Base-by-base conservation (phyloP, 768 basidiomycete species). In the Mycena haematopus region DNA sequence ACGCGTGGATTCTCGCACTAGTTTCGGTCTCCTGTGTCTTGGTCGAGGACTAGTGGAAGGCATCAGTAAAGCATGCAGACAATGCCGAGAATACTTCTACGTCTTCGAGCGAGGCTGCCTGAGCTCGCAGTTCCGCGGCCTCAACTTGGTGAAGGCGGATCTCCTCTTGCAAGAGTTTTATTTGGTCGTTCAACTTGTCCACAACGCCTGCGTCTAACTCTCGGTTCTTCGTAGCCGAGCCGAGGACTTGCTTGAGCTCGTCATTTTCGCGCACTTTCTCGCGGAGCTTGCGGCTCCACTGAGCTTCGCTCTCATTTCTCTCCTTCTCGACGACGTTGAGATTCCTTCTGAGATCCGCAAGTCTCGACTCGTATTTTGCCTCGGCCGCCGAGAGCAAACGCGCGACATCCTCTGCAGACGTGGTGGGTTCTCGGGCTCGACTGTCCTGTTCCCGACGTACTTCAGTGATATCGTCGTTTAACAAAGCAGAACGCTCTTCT, bases 231-330 rank as follows among this genome's bases (percentile, higher is more conserved):
- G 84, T 82, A 29, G 84, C 81, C 13, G 80, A 80, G 21, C 84
- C 86, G 40, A 95, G 71, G 44, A 81, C 70, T 42, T 77, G 78
- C 70, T 89, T 86, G 63, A 95, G 70, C 52, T 86, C 84, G 60
- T 97, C 94, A 21, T 89, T 77, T 72, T 96, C 95, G 65, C 82
- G 83, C 24, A 84, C 80, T 71, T 93, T 91, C 69, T 93, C 90
- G 25, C 83, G 83, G 33, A 98, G 78, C 72, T 94, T 95, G 59
- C 82, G 82, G 71, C 90, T 91, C 93, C 95, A 96, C 64, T 93
- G 90, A 25, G 91, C 89, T 69, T 99, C 96, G 31, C 84, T 84
- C 52, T 96, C 95, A 56, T 84, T 88, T 40, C 95, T 83, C 73
- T 99, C 97, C 68, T 84, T 86, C 77, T 98, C 96, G 22, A 88